Evolutionary conservation across 495 filamentous ascomycete species (phyloP).

Genomic region (Aspergillus bridgeri): DNA sequence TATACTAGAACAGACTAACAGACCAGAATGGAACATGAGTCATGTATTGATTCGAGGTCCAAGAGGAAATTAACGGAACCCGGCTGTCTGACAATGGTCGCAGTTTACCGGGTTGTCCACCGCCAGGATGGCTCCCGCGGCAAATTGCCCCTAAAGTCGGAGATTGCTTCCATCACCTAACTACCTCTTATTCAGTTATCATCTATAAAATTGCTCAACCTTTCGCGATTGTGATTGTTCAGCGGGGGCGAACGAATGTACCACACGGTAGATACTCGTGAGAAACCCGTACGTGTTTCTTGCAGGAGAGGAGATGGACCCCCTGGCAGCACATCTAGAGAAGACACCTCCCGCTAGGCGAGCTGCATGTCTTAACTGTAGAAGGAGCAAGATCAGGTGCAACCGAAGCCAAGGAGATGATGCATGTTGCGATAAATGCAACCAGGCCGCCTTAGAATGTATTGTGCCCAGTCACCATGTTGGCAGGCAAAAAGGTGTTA

Average conservation of each 20-base stretch:
- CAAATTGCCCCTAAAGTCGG: background rate
- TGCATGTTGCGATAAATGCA: slow-evolving; percentile 59
- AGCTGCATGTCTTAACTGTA: slow-evolving; percentile 65
- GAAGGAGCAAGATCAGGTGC: slow-evolving; percentile 67
- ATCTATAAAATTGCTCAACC: background rate
- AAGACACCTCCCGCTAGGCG: slow-evolving; percentile 35
- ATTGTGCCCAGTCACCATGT: slow-evolving; percentile 65
- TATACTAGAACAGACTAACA: background rate
- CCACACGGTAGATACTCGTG: background rate
- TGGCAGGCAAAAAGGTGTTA: slow-evolving; percentile 69
- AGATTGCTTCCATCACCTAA: background rate
- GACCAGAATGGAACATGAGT: background rate
- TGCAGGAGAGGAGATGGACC: slow-evolving; percentile 13
- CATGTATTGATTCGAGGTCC: no score
- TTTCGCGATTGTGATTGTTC: background rate
- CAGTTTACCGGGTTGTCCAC: background rate
- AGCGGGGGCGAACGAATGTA: background rate
- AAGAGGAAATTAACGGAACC: no score
- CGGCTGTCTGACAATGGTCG: background rate
- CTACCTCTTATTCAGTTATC: no score
- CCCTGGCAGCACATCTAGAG: background rate
- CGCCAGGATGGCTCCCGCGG: background rate
- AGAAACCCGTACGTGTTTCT: background rate
- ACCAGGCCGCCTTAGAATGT: slow-evolving; percentile 54
- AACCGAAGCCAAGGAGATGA: slow-evolving; percentile 47